Percentiles rank a stretch among this genome's conserved stretches.
Conservation (phyloP, 2,329 filamentous ascomycete genomes). For the Ophiostoma sp. region DNA sequence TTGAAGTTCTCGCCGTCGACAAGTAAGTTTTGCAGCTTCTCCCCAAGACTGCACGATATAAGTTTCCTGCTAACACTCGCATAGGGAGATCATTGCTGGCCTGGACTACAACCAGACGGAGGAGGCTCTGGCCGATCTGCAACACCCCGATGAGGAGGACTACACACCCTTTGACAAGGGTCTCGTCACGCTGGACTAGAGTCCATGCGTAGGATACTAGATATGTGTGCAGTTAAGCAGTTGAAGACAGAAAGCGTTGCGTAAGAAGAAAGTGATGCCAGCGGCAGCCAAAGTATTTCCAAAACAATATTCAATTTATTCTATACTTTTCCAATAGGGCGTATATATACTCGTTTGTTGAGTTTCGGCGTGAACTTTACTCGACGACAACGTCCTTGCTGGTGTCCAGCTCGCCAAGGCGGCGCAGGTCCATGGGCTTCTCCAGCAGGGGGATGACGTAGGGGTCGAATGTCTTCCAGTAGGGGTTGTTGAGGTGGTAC, state of each 20-base stretch:
- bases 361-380: not conserved
- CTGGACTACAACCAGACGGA: conserved; percentile 14
- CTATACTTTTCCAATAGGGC: not conserved
- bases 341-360: not conserved
- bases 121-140: not conserved
- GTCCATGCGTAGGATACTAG: not conserved
- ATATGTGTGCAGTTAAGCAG: not conserved
- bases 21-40: conserved; percentile 5
- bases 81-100: not conserved
- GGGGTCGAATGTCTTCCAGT: conserved; percentile 16
- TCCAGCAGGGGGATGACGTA: conserved; percentile 13
- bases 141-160: conserved; percentile 3
- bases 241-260: not conserved
- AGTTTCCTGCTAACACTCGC: not conserved
- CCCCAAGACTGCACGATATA: not conserved
- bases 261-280: not conserved
- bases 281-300: not conserved
- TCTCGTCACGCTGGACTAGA: not conserved
- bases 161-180: conserved; percentile 13
- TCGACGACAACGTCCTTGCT: conserved; percentile 12
- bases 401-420: conserved; percentile 11
- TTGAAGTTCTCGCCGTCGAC: conserved; percentile 22
- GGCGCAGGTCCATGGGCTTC: conserved; percentile 17
- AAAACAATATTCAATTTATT: not conserved
- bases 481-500: conserved; percentile 14